Evolutionary conservation across 2,329 filamentous ascomycete species (phyloP).

Genomic region (Didymella pomorum): DNA sequence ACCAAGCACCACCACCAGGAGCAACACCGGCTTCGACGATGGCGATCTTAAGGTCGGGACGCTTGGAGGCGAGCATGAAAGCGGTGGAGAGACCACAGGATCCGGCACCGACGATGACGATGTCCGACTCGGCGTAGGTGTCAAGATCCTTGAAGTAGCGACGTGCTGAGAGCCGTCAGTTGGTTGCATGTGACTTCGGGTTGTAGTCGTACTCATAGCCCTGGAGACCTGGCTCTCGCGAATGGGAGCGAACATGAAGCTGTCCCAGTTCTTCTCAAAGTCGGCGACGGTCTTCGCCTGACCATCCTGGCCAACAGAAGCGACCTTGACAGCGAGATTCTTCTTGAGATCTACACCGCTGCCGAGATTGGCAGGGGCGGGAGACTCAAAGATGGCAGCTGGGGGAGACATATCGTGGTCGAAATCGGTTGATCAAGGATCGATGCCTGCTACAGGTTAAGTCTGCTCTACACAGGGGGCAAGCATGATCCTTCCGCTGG

Average conservation of each 20-base stretch:
- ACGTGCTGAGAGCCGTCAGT: slow-evolving; percentile 55
- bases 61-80: slow-evolving; percentile 82
- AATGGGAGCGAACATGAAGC: slow-evolving; percentile 84
- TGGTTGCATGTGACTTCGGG: background rate
- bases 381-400: slow-evolving; percentile 67
- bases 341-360: slow-evolving; percentile 48
- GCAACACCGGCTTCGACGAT: slow-evolving; percentile 88
- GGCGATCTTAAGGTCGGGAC: slow-evolving; percentile 89
- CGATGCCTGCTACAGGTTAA: slow-evolving; percentile 47
- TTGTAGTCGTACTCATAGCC: slow-evolving; percentile 70
- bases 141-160: slow-evolving; percentile 93
- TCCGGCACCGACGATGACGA: slow-evolving; percentile 91
- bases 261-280: slow-evolving; percentile 79
- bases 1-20: slow-evolving; percentile 86
- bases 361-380: slow-evolving; percentile 60
- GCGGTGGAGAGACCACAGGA: slow-evolving; percentile 87
- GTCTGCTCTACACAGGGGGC: slow-evolving; percentile 47
- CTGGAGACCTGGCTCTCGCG: slow-evolving; percentile 91
- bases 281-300: slow-evolving; percentile 67
- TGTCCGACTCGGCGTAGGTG: slow-evolving; percentile 87
- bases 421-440: slow-evolving; percentile 39
- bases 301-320: slow-evolving; percentile 54
- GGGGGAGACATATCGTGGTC: slow-evolving; percentile 78
- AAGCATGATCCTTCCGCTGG: slow-evolving; percentile 99
- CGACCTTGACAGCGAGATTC: slow-evolving; percentile 58